phyloP scores from a whole-genome alignment of 2,329 filamentous ascomycete species.

The Aaosphaeria pasadenensis region DNA sequence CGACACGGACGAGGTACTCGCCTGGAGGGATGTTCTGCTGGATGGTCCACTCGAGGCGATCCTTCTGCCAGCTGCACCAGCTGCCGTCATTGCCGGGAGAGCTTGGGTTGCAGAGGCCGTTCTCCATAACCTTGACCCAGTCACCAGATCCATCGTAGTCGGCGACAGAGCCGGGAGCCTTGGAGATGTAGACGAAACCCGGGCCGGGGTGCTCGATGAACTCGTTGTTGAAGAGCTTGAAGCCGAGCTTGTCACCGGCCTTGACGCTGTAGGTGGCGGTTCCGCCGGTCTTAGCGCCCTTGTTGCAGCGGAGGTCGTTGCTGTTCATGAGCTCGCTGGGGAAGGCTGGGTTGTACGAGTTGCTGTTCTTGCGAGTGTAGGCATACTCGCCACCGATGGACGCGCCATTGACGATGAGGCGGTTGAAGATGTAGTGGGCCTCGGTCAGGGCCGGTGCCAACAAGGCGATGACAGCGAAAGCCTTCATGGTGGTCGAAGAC shows the following conservation, averaged over 20 bases:
- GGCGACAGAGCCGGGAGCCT: conserved; percentile 63
- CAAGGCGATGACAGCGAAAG: conserved; percentile 21
- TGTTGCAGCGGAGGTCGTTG: conserved; percentile 36
- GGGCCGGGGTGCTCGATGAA: conserved; percentile 43
- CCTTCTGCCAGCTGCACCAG: conserved; percentile 39
- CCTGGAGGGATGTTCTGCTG: conserved; percentile 41
- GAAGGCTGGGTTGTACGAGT: conserved; percentile 31
- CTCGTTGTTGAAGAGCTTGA: conserved; percentile 51
- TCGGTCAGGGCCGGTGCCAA: conserved; percentile 17
- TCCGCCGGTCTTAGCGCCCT: conserved; percentile 27
- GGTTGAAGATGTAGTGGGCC: conserved; percentile 38
- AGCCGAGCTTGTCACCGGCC: conserved; percentile 49
- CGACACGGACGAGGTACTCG: conserved; percentile 35
- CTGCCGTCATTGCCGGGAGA: conserved; percentile 17
- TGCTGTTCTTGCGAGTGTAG: conserved; percentile 35
- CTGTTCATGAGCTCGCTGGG: conserved; percentile 30
- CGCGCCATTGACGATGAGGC: conserved; percentile 31
- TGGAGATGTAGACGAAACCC: conserved; percentile 37
- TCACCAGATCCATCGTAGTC: conserved; percentile 64
- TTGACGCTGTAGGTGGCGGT: conserved; percentile 37
- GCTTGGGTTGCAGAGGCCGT: conserved; percentile 25
- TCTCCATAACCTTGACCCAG: conserved; percentile 36
- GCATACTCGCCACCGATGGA: conserved; percentile 31
- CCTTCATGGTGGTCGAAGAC: conserved; percentile 20
- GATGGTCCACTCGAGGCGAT: conserved; percentile 43